These are phyloP conservation scores for Penicillium sp. DNA, from an alignment of 2,329 filamentous ascomycete genomes.

Conservation along the genomic window DNA sequence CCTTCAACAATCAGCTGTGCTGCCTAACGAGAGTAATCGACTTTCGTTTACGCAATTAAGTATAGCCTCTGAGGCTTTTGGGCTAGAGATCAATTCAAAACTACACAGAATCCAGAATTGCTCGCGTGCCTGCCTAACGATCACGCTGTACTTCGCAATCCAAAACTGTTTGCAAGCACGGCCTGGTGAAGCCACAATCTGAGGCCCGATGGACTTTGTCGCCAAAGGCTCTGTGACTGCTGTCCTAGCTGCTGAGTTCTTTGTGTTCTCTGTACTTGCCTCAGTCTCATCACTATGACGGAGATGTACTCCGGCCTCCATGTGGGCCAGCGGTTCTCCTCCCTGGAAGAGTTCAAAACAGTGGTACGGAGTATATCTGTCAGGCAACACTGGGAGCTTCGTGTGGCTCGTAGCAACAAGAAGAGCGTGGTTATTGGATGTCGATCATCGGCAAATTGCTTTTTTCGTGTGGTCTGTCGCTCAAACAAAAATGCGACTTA, in stretches of 20 bases:
- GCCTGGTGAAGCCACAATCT: slow-evolving; percentile 6
- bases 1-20: slow-evolving; percentile 5
- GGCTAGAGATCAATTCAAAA: not conserved
- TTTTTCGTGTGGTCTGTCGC: slow-evolving; percentile 43
- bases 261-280: slow-evolving; percentile 16
- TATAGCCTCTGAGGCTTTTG: not conserved
- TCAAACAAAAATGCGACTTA: slow-evolving; percentile 44
- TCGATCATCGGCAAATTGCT: slow-evolving; percentile 40
- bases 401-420: slow-evolving; percentile 43
- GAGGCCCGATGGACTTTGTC: slow-evolving; percentile 31
- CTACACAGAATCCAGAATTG: not conserved
- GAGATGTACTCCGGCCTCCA: slow-evolving; percentile 44
- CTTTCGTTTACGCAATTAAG: not conserved
- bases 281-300: slow-evolving; percentile 30
- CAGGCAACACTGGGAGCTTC: slow-evolving; percentile 43
- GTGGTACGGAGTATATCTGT: slow-evolving; percentile 43
- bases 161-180: slow-evolving; percentile 7
- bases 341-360: slow-evolving; percentile 42
- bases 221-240: slow-evolving; percentile 15
- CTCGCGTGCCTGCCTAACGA: slow-evolving; percentile 17
- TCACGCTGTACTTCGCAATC: slow-evolving; percentile 14
- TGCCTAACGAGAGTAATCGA: not conserved
- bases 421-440: slow-evolving; percentile 45
- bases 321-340: slow-evolving; percentile 40
- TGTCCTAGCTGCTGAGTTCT: slow-evolving; percentile 17